These are phyloP conservation scores for Flaveria brownii DNA, from an alignment of 129 eudicot genomes.

Conservation along the genomic window DNA sequence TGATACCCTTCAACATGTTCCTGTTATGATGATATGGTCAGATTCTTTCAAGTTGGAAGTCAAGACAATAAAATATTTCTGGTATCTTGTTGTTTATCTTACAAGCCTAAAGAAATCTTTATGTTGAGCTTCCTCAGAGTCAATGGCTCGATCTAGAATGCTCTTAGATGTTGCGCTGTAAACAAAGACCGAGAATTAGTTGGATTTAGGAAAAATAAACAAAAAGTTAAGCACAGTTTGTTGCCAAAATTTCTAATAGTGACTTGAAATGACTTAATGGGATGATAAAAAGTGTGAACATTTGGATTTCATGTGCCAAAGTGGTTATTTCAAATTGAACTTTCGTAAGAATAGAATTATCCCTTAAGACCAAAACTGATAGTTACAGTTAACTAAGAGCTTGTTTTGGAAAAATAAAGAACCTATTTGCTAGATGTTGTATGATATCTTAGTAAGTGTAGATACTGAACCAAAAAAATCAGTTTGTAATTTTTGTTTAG, in stretches of 20 bases:
- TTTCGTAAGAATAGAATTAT: neutral
- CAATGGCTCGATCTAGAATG: slow-evolving; percentile 78
- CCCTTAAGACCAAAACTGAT: neutral
- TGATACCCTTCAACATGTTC: slow-evolving; percentile 91
- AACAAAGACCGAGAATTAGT: neutral
- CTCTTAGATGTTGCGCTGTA: slow-evolving; percentile 74
- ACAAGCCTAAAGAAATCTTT: slow-evolving; percentile 86
- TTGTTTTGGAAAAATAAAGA: neutral
- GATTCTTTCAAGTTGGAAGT: slow-evolving; percentile 27
- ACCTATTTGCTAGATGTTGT: neutral
- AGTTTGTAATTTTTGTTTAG: neutral
- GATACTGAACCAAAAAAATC: neutral
- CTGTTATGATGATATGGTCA: slow-evolving; percentile 32
- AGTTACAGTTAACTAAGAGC: neutral
- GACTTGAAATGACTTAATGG: too few relatives aligned
- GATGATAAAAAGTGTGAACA: too few relatives aligned
- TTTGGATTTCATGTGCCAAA: too few relatives aligned
- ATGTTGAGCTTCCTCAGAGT: slow-evolving; percentile 82
- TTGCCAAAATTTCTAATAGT: too few relatives aligned
- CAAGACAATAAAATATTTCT: neutral
- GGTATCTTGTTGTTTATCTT: slow-evolving; percentile 15
- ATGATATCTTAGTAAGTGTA: neutral
- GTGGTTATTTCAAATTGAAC: neutral
- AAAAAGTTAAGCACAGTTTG: neutral
- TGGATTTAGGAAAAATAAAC: neutral